Evolutionary conservation across 306 rosid genomes (phyloP), one percentile per base, ranked within the genome.

Genomic region (Trifolium subterraneum): DNA sequence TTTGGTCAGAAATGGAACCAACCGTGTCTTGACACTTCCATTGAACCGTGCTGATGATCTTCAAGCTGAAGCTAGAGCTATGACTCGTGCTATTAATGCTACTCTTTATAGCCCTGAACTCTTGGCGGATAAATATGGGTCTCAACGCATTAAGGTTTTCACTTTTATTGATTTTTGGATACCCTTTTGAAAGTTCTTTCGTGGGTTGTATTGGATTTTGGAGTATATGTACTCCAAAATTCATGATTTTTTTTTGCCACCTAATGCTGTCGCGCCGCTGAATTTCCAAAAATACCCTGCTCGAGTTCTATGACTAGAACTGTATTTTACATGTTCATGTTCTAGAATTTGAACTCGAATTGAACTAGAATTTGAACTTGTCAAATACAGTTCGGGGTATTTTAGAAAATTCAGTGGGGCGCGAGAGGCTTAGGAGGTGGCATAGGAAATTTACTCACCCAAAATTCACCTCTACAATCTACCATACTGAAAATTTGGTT

Each of bases 51-150:
- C 96, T 12, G 81, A 83, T 47, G 96, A 90, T 39, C 20, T 92
- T 20, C 91, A 87, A 80, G 93, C 98, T 0, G 98, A 92, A 84
- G 79, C 84, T 2, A 79, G 90, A 74, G 98, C 98, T 70, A 74
- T 92, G 90, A 23, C 79, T 11, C 98, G 98, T 70, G 90, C 96
- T 8, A 70, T 50, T 14, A 70, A 81, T 74, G 91, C 92, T 41
- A 81, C 96, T 64, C 58, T 92, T 55, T 92, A 92, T 76, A 81
- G 77, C 44, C 87, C 98, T 9, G 67, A 88, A 27, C 82, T 92
- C 18, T 56, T 92, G 18, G 85, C 88, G 23, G 35, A 61, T 14
- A 73, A 78, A 63, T 90, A 92, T 71, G 88, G 92, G 13, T 81
- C 94, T n/a, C 85, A 69, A 4, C 83, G 78, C 11, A n/a, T 78